Conservation (phyloP, 305 asterid species). For the Lippia alba region DNA sequence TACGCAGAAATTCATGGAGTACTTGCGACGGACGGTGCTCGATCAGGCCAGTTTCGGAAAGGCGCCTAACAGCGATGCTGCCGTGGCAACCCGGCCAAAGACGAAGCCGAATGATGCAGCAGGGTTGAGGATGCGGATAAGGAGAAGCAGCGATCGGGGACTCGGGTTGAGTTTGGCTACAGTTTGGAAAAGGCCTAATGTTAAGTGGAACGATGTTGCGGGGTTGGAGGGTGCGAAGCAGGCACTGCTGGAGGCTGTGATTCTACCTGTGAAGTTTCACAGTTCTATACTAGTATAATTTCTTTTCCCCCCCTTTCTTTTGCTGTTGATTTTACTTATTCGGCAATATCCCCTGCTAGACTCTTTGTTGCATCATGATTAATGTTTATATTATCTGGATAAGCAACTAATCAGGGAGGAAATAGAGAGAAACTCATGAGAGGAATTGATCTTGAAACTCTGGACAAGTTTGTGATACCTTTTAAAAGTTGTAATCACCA, state of each 20-base stretch:
- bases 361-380: background rate
- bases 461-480: background rate
- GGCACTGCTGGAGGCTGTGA: constrained; percentile 94
- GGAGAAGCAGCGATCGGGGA: constrained; percentile 59
- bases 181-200: constrained; percentile 87
- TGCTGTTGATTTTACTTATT: background rate
- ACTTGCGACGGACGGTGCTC: constrained; percentile 80
- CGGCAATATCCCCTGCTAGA: background rate
- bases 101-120: constrained; percentile 80
- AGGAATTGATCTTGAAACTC: background rate
- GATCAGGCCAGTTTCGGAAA: constrained; percentile 90
- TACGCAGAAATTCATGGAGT: constrained; percentile 91
- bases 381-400: constrained; percentile 14
- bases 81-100: constrained; percentile 83
- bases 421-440: background rate
- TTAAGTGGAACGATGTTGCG: constrained; percentile 95
- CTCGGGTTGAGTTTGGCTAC: constrained; percentile 83
- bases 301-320: background rate
- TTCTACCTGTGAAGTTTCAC: constrained; percentile 96
- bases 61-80: constrained; percentile 76
- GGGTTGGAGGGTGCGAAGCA: constrained; percentile 97
- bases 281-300: constrained; percentile 78
- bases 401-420: background rate
- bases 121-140: constrained; percentile 93
- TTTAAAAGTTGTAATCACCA: background rate